A percentile compares a stretch with the other conserved stretches of the same genome.
Evolutionary conservation across 352 stramenopile species (phyloP).

Genomic region (Sclerospora graminicola): DNA sequence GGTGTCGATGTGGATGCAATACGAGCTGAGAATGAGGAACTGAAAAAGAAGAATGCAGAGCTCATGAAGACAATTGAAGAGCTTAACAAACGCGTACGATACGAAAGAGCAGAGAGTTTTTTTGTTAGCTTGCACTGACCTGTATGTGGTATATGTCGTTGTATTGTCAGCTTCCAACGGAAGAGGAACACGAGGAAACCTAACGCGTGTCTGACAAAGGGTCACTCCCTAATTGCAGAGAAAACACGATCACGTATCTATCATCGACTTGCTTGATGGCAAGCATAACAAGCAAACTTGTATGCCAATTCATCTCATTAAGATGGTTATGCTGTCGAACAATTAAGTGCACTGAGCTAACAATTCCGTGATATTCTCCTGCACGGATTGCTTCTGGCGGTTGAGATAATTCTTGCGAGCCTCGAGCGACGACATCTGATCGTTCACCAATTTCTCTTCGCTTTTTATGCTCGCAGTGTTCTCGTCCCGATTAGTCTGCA

Average conservation of each 20-base stretch:
- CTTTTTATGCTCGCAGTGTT: conserved; percentile 45
- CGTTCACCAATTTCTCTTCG: conserved; percentile 48
- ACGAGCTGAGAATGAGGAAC: conserved; percentile 83
- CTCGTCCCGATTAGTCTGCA: conserved; percentile 44
- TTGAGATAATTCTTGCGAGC: conserved; percentile 74
- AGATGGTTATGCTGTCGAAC: background rate
- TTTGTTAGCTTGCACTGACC: too few relatives aligned
- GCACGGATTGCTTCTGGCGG: conserved; percentile 65
- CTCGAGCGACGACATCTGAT: conserved; percentile 64
- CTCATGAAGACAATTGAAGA: conserved; percentile 87
- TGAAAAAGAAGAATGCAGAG: conserved; percentile 89
- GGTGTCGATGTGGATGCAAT: conserved; percentile 86
- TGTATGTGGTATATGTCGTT: too few relatives aligned
- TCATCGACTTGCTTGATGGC: too few relatives aligned
- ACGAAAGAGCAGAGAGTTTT: background rate
- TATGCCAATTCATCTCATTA: background rate
- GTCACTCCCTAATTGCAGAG: background rate
- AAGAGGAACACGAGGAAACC: conserved; percentile 50
- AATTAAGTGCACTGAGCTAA: conserved; percentile 56
- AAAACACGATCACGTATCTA: conserved; percentile 12
- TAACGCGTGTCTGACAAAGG: conserved; percentile 5
- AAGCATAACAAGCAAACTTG: too few relatives aligned
- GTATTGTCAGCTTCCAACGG: conserved; percentile 37
- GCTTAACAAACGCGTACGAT: conserved; percentile 78
- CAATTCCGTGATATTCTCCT: conserved; percentile 80